Base-by-base conservation (phyloP, 306 rosid species). In the Medicago truncatula region DNA sequence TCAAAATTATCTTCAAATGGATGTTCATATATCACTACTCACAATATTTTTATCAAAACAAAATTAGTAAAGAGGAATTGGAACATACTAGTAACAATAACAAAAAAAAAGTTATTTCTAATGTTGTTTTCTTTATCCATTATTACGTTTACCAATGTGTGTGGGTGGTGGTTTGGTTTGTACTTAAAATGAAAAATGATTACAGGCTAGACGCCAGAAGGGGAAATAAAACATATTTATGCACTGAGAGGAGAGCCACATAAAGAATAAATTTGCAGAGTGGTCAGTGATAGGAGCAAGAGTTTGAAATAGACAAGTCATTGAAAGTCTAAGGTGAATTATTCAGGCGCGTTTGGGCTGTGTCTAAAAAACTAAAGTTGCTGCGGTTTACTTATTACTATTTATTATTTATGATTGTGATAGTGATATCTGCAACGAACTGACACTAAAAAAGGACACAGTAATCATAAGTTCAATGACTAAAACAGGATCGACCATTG, bases 391-490 rank as follows among this genome's bases (percentile, higher is more conserved):
- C n/a, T n/a, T n/a, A n/a, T n/a, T n/a, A n/a, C n/a, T n/a, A n/a
- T n/a, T n/a, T 34, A 34, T 34, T 4, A 34, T 4, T 28, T 28
- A 28, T 28, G 31, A 28, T 28, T 28, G 5, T 34, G 38, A 64
- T 62, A 34, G 80, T 53, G 83, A 63, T 53, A 18, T 61, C 52
- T 62, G 80, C 77, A 52, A 70, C 78, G 53, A 47, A 47, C 53
- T 61, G 66, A 69, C 46, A 39, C 59, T 38, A 72, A 43, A 43
- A 43, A 74, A 66, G 83, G 85, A 63, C 78, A 79, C 38, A 72
- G 74, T 81, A 75, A 83, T 83, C 31, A 83, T 86, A 77, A 50
- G 36, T 2, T 81, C 16, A 81, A 75, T 71, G 87, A 86, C 85
- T 72, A 60, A 53, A 68, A 76, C 58, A 70, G 15, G 43, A 36